These are phyloP conservation scores for Castanea sativa DNA, from an alignment of 306 rosid genomes.

Conservation along the genomic window DNA sequence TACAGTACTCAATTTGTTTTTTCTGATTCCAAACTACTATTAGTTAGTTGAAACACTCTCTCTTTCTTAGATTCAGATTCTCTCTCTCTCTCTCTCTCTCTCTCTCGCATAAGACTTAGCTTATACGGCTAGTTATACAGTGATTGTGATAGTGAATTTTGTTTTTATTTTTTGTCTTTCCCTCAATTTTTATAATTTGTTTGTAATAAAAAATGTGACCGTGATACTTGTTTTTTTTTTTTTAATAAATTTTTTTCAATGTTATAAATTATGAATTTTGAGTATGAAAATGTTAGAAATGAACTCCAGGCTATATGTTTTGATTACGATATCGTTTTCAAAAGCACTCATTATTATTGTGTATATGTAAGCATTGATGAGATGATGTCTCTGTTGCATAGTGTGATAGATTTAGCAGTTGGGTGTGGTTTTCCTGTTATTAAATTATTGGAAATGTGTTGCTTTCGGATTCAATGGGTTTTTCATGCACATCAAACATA, in stretches of 20 bases:
- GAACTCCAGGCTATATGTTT: neutral
- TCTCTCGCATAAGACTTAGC: neutral
- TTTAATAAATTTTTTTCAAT: too few relatives aligned
- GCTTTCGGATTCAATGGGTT: neutral
- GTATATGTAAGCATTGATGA: neutral
- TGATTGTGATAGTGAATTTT: neutral
- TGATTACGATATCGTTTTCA: neutral
- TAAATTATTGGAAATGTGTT: neutral
- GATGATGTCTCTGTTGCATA: neutral
- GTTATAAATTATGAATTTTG: too few relatives aligned
- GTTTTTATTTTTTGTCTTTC: neutral
- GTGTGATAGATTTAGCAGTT: neutral
- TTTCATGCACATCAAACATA: neutral
- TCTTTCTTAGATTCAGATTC: conserved; percentile 16
- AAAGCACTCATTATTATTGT: neutral
- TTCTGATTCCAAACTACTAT: conserved; percentile 15
- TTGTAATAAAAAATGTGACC: neutral
- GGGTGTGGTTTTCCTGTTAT: neutral
- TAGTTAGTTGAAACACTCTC: conserved; percentile 4
- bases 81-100: neutral
- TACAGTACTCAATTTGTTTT: neutral
- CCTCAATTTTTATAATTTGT: too few relatives aligned
- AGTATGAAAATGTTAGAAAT: neutral
- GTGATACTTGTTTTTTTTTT: neutral
- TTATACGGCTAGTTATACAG: neutral